These are phyloP conservation scores for Hygrophoropsis aurantiaca DNA, from an alignment of 768 basidiomycete genomes.

Conservation along the genomic window DNA sequence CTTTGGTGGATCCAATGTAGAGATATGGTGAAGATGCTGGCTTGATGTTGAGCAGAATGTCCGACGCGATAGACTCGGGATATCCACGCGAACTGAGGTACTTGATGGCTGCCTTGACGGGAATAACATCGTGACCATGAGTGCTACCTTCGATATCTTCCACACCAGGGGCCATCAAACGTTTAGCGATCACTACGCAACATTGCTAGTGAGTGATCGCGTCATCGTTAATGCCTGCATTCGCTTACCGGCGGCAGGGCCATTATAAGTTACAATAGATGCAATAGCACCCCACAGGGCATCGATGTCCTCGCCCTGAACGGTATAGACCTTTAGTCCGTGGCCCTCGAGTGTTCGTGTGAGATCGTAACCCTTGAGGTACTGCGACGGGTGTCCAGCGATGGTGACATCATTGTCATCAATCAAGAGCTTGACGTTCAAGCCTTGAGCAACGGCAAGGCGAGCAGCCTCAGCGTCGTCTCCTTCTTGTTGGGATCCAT, in stretches of 20 bases:
- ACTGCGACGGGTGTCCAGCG: slow-evolving; percentile 86
- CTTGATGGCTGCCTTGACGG: slow-evolving; percentile 74
- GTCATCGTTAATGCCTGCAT: background rate
- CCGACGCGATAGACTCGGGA: slow-evolving; percentile 41
- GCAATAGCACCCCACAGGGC: slow-evolving; percentile 69
- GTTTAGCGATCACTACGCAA: slow-evolving; percentile 63
- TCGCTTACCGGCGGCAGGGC: slow-evolving; percentile 71
- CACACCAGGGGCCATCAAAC: slow-evolving; percentile 66
- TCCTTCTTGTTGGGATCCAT: slow-evolving; percentile 90
- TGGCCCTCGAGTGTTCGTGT: slow-evolving; percentile 76
- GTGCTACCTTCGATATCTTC: slow-evolving; percentile 75
- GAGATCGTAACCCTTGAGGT: slow-evolving; percentile 77
- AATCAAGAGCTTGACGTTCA: slow-evolving; percentile 85
- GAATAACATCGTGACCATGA: slow-evolving; percentile 86
- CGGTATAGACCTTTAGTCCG: slow-evolving; percentile 73
- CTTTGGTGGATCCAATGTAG: slow-evolving; percentile 71
- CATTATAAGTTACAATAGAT: slow-evolving; percentile 55
- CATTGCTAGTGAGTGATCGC: background rate
- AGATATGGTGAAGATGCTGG: slow-evolving; percentile 53
- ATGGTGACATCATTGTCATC: slow-evolving; percentile 94
- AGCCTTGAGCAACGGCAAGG: slow-evolving; percentile 76
- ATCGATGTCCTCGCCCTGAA: slow-evolving; percentile 79
- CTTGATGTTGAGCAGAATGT: slow-evolving; percentile 66
- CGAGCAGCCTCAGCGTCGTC: slow-evolving; percentile 90
- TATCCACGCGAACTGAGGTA: slow-evolving; percentile 71